phyloP scores from a whole-genome alignment of 352 stramenopile genomes.

The Phytophthora kernoviae region DNA sequence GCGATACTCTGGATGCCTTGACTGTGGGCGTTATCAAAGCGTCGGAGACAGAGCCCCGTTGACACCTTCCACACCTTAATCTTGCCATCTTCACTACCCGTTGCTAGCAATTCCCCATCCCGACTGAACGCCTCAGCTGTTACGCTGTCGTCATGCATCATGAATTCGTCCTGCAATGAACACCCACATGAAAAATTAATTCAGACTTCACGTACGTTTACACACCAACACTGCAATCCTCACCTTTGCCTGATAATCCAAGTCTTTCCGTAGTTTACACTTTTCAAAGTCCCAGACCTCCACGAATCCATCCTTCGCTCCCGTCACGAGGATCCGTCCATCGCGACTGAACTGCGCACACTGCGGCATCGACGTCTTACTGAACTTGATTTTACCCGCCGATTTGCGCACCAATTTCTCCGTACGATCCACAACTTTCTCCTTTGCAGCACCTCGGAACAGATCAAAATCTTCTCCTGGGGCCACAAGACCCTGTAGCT shows the following conservation, averaged over 20 bases:
- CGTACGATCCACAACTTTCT: constrained; percentile 52
- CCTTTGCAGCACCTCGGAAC: constrained; percentile 71
- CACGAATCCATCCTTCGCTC: constrained; percentile 95
- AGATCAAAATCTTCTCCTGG: constrained; percentile 80
- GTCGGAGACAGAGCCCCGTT: constrained; percentile 89
- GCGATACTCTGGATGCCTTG: constrained; percentile 84
- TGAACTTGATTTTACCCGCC: constrained; percentile 90
- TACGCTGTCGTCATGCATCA: constrained; percentile 91
- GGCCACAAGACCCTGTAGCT: constrained; percentile 71
- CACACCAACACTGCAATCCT: neutral
- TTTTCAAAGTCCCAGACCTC: constrained; percentile 95
- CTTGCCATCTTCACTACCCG: constrained; percentile 82
- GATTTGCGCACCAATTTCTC: constrained; percentile 73
- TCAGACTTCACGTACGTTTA: neutral
- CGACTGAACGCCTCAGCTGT: constrained; percentile 87
- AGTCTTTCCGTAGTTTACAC: constrained; percentile 89
- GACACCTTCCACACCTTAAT: constrained; percentile 94
- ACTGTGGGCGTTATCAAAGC: constrained; percentile 86
- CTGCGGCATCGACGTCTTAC: constrained; percentile 80
- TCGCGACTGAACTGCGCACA: constrained; percentile 89
- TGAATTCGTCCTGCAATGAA: constrained; percentile 82
- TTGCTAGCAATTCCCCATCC: constrained; percentile 89
- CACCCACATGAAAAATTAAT: neutral
- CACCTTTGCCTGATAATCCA: constrained; percentile 92
- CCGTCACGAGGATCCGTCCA: constrained; percentile 90